Base-by-base conservation (phyloP, 2,329 filamentous ascomycete genomes). In the Arthrobotrys musiformis region DNA sequence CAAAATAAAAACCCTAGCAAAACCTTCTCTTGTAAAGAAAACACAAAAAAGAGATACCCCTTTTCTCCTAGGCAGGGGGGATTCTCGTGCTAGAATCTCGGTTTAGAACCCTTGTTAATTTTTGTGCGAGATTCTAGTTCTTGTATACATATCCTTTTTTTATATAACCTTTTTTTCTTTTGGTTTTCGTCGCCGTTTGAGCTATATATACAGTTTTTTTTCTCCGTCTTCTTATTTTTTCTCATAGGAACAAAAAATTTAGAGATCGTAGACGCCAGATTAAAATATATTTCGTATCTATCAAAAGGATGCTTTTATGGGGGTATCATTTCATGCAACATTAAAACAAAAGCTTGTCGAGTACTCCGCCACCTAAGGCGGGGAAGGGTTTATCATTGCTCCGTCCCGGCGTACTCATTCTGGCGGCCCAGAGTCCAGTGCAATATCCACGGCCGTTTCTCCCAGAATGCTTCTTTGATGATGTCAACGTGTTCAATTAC, bases 401-500 rank as follows among this genome's bases (percentile, higher is more conserved):
- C 30, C 5, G 73, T 77, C 6, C 73, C 73, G n/a, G 66, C 73
- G 26, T 77, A 77, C 24, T 77, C 73, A n/a, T 77, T 77, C 2
- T 48, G 73, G 6, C 73, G 58, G 4, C 74, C 74, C 4, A 78
- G 26, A 8, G 44, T 68, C 69, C 68, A 78, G 0, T 90, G 92
- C 64, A 94, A 82, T 70, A 95, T 86, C 93, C 94, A 98, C 1
- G 94, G 93, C 82, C 94, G 87, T 81, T 87, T 88, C 79, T 93
- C 88, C 95, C 95, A 99, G 82, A 99, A 99, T 2, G 93, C 92
- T 83, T 98, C 93, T 81, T 92, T 93, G 84, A 99, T 98, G 81
- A 99, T 92, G 84, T 99, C 95, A 75, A 95, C 85, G 85, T 98
- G 93, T 82, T 94, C 90, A 40, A 96, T 87, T 37, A 92, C 88